Evolutionary conservation across 2,329 filamentous ascomycete species (phyloP).

Genomic region (Colletotrichum sidae): DNA sequence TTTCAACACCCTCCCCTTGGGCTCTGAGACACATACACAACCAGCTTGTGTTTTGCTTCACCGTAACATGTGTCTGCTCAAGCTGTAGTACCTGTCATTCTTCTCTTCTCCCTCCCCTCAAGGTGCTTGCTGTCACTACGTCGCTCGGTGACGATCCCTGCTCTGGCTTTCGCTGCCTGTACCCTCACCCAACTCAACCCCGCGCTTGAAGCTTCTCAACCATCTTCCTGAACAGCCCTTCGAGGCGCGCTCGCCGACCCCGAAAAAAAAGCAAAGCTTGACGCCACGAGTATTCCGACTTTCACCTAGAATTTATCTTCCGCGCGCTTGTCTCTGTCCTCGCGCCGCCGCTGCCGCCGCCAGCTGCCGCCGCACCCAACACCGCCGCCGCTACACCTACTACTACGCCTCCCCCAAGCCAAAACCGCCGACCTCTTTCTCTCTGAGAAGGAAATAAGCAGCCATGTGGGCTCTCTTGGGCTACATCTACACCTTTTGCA

Average conservation of each 20-base stretch:
- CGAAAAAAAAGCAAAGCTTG: constrained; percentile 33
- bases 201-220: constrained; percentile 33
- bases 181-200: constrained; percentile 25
- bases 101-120: constrained; percentile 10
- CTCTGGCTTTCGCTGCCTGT: too few relatives aligned
- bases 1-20: constrained; percentile 5
- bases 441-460: constrained; percentile 17
- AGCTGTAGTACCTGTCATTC: constrained; percentile 17
- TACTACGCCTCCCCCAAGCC: neutral
- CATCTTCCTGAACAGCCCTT: constrained; percentile 1
- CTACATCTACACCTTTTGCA: constrained; percentile 59
- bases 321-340: constrained; percentile 25
- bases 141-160: constrained; percentile 25
- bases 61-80: constrained; percentile 33
- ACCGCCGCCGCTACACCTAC: neutral
- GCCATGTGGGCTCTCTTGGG: constrained; percentile 51
- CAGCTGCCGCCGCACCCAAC: constrained; percentile 21
- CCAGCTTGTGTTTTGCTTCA: constrained; percentile 1
- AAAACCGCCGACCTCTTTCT: neutral
- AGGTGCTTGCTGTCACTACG: neutral
- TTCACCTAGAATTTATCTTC: constrained; percentile 15
- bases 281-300: constrained; percentile 25
- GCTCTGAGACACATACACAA: constrained; percentile 23
- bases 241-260: constrained; percentile 20
- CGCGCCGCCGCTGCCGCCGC: constrained; percentile 25